Conservation (phyloP, 176 grass and related monocot species). For the Ensete ventricosum region DNA sequence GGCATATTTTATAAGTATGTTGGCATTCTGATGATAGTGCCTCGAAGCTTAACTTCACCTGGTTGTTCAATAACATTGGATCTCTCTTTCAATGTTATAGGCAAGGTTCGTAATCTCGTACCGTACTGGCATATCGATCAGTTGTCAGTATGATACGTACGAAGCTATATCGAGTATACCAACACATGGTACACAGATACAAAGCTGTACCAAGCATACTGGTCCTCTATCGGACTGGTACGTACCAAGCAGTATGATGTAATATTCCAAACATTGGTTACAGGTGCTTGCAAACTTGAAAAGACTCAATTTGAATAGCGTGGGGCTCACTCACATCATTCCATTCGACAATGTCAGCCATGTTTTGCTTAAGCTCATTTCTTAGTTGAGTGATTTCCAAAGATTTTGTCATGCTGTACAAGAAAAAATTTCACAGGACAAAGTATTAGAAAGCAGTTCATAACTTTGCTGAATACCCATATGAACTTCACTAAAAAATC, state of each 20-base stretch:
- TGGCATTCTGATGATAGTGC: constrained; percentile 3
- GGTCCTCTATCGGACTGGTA: too few species aligned
- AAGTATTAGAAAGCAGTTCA: neutral
- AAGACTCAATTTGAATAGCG: neutral
- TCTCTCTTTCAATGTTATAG: neutral
- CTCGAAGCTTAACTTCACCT: constrained; percentile 7
- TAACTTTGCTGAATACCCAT: neutral
- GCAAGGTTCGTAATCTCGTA: too few species aligned
- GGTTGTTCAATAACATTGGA: neutral
- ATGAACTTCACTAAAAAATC: neutral
- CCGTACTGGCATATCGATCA: too few species aligned
- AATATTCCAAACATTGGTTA: too few species aligned
- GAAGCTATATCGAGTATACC: too few species aligned
- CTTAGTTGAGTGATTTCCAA: constrained; percentile 1
- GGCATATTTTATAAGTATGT: neutral
- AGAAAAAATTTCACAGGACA: neutral
- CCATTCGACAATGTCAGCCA: neutral
- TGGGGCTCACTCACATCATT: neutral
- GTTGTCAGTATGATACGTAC: too few species aligned
- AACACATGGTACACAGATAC: too few species aligned
- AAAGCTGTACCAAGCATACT: too few species aligned
- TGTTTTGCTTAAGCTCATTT: neutral
- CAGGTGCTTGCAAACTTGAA: neutral
- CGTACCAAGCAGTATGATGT: too few species aligned
- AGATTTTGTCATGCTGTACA: neutral